Percentiles rank a stretch among this genome's conserved stretches.
phyloP scores from a whole-genome alignment of 1,284 basidiomycete species.

The Hymenochaete sp. region DNA sequence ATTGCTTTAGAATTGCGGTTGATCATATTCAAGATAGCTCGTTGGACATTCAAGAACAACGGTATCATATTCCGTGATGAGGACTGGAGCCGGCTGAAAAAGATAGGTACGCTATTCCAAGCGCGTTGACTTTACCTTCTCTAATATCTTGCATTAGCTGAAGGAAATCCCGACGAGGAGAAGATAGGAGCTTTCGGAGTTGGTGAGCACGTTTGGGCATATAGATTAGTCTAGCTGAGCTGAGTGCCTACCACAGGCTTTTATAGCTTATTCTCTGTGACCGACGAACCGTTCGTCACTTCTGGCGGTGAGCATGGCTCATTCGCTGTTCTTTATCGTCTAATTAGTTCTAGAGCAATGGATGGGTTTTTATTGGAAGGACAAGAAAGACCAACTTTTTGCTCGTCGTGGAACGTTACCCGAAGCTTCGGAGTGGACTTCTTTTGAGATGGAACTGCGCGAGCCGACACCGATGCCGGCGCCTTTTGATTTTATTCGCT shows the following conservation, averaged over 20 bases:
- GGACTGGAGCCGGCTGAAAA: constrained; percentile 85
- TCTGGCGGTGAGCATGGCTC: constrained; percentile 55
- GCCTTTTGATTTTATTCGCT: constrained; percentile 81
- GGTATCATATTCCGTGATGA: constrained; percentile 74
- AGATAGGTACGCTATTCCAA: constrained; percentile 58
- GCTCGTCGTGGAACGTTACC: constrained; percentile 69
- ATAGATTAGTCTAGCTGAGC: neutral
- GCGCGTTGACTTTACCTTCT: neutral
- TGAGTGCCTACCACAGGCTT: constrained; percentile 42
- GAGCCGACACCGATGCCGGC: constrained; percentile 78
- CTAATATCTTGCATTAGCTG: constrained; percentile 38
- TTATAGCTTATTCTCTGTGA: constrained; percentile 74
- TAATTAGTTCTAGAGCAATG: constrained; percentile 54
- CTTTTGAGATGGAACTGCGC: constrained; percentile 85
- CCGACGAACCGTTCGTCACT: constrained; percentile 90
- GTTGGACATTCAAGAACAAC: constrained; percentile 84
- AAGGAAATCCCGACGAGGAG: constrained; percentile 77
- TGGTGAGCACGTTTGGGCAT: constrained; percentile 34
- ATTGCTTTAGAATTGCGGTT: neutral
- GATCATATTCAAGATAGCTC: constrained; percentile 40
- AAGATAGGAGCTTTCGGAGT: constrained; percentile 86
- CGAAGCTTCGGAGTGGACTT: constrained; percentile 62
- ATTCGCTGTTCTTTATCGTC: neutral
- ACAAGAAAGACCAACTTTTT: constrained; percentile 49
- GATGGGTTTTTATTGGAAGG: constrained; percentile 98